Percentiles rank a stretch among this genome's conserved stretches.
Evolutionary conservation across 1,284 basidiomycete genomes (phyloP).

Genomic region (Cutaneotrichosporon daszewskae): DNA sequence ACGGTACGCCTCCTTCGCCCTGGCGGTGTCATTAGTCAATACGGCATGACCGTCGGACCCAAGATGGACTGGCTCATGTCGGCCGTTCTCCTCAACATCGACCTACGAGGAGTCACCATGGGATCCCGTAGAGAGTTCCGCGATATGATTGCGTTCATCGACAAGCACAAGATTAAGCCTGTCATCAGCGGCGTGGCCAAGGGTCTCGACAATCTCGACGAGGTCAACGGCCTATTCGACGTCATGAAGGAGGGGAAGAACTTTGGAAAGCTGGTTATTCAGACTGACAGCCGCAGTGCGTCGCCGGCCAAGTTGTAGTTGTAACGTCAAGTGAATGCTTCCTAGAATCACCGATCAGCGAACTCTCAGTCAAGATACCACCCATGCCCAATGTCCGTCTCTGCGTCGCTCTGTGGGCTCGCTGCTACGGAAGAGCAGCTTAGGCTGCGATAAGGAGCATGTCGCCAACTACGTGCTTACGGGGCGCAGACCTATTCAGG

Average conservation of each 20-base stretch:
- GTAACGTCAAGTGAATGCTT: no score
- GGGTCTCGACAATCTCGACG: constrained; percentile 9
- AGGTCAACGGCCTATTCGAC: constrained; percentile 11
- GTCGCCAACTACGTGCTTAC: no score
- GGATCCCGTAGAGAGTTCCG: constrained; percentile 15
- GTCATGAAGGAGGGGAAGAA: constrained; percentile 12
- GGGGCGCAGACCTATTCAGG: no score
- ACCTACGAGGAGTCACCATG: constrained; percentile 15
- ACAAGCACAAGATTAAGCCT: constrained; percentile 12
- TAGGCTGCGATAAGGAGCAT: no score
- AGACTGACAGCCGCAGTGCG: constrained; percentile 8
- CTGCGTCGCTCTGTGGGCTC: no score
- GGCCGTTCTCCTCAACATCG: constrained; percentile 18
- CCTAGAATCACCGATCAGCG: no score
- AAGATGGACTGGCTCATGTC: constrained; percentile 19
- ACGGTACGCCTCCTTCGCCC: constrained; percentile 11
- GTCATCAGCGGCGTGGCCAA: constrained; percentile 5
- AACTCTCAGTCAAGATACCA: no score
- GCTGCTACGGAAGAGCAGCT: no score
- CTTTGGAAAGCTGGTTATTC: constrained; percentile 18
- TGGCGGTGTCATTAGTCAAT: constrained; percentile 17
- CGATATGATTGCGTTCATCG: constrained; percentile 14
- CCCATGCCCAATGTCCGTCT: no score
- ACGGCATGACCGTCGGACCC: constrained; percentile 18
- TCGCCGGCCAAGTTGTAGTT: constrained; percentile 11